A percentile compares a stretch with the other conserved stretches of the same genome.
Evolutionary conservation across 2,329 filamentous ascomycete genomes (phyloP).

Genomic region (Aureobasidium subglaciale): DNA sequence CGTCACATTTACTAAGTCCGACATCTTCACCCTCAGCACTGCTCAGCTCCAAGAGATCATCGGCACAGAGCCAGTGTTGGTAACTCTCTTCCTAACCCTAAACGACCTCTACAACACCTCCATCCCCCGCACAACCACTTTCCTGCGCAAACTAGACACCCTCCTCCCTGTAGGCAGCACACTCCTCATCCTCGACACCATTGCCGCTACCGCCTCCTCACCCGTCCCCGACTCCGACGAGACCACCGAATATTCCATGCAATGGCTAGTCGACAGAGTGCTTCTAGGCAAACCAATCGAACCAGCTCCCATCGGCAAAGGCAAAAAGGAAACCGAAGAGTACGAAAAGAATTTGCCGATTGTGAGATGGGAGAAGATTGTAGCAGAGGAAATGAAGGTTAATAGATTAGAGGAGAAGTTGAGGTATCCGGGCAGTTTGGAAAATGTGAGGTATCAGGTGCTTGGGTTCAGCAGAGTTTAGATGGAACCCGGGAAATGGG

Average conservation of each 20-base stretch:
- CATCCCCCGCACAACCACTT: conserved; percentile 3
- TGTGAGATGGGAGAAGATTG: neutral
- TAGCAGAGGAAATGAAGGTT: neutral
- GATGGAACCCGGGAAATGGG: neutral
- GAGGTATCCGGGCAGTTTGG: conserved; percentile 2
- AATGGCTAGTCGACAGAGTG: neutral
- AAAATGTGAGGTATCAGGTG: conserved; percentile 8
- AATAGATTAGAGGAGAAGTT: conserved; percentile 4
- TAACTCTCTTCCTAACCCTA: neutral
- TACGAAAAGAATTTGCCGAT: neutral
- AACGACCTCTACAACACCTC: neutral
- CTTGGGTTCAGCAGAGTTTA: neutral
- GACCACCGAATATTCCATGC: neutral
- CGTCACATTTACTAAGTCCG: neutral
- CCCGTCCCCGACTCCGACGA: neutral
- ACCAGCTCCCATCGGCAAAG: neutral
- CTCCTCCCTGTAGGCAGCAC: neutral
- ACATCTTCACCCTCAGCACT: neutral
- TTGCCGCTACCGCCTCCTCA: neutral
- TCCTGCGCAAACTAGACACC: neutral
- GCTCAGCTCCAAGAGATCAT: neutral
- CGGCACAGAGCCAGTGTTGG: neutral
- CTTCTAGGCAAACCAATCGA: neutral
- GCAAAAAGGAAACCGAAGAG: neutral
- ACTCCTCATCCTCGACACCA: neutral